Percentiles rank a stretch among this genome's conserved stretches.
Evolutionary conservation across 306 rosid species (phyloP).

Genomic region (Calophaca sinica): DNA sequence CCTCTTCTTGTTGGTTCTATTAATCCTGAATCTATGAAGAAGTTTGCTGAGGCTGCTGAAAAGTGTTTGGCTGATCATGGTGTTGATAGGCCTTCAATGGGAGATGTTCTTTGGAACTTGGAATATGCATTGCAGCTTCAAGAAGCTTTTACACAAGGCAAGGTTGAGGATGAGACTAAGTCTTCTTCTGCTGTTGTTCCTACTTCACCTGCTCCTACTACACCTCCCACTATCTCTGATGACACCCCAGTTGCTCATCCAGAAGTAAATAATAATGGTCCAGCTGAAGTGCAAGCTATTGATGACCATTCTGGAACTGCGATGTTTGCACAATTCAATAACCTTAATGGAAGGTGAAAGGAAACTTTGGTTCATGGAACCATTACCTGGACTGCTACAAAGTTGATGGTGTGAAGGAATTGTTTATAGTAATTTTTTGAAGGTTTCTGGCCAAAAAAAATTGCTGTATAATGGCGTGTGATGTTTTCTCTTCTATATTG

Average conservation of each 20-base stretch:
- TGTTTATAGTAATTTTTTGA: not conserved
- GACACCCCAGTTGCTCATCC: not conserved
- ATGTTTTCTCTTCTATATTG: not conserved
- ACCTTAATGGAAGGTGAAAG: slow-evolving; percentile 76
- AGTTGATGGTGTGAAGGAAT: slow-evolving; percentile 28
- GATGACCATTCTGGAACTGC: slow-evolving; percentile 80
- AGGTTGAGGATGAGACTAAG: slow-evolving; percentile 53
- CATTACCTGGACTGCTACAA: not conserved
- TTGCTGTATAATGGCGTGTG: slow-evolving; percentile 6
- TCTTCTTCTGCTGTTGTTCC: slow-evolving; percentile 37
- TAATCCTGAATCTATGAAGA: slow-evolving; percentile 66
- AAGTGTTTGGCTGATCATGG: slow-evolving; percentile 73
- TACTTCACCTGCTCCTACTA: slow-evolving; percentile 7
- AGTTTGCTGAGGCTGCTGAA: slow-evolving; percentile 73
- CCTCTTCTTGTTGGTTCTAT: slow-evolving; percentile 56
- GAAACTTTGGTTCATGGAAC: not conserved
- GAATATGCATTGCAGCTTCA: slow-evolving; percentile 74
- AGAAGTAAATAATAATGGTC: slow-evolving; percentile 44
- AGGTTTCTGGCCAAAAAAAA: slow-evolving; percentile 22
- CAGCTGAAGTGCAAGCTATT: slow-evolving; percentile 43
- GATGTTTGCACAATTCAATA: slow-evolving; percentile 67
- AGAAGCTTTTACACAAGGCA: slow-evolving; percentile 65
- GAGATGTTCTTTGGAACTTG: slow-evolving; percentile 72
- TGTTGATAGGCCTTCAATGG: slow-evolving; percentile 74
- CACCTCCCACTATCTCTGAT: slow-evolving; percentile 35